Conservation (phyloP, 441 rosid species). For the Biscutella laevigata region DNA sequence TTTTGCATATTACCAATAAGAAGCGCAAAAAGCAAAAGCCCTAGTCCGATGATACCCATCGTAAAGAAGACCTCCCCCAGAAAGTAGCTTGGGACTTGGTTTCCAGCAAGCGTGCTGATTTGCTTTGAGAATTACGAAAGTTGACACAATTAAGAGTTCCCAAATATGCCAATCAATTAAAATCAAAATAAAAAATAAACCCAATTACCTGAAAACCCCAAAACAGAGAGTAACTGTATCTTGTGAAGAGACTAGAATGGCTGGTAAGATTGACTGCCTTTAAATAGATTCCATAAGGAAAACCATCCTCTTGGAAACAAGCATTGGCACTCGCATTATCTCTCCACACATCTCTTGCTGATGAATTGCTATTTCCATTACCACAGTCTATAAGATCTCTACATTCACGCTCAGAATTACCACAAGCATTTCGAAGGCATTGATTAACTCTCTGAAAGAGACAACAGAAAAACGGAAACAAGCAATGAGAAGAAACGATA, state of each 20-base stretch:
- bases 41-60: conserved; percentile 72
- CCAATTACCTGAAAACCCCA: conserved; percentile 92
- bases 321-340: conserved; percentile 29
- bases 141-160: background rate
- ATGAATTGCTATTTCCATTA: conserved; percentile 3
- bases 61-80: conserved; percentile 76
- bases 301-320: conserved; percentile 40
- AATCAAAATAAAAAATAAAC: background rate
- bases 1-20: conserved; percentile 95
- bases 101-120: conserved; percentile 93
- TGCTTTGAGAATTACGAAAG: conserved; percentile 46
- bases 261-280: conserved; percentile 51
- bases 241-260: conserved; percentile 29
- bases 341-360: conserved; percentile 29
- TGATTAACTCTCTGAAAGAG: conserved; percentile 68
- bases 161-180: background rate
- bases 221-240: conserved; percentile 70
- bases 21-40: conserved; percentile 83
- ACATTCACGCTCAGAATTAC: conserved; percentile 13
- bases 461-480: background rate
- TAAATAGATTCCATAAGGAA: conserved; percentile 57
- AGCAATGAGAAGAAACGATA: background rate
- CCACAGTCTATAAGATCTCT: conserved; percentile 52
- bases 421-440: conserved; percentile 66
- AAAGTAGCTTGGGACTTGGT: conserved; percentile 77